These are phyloP conservation scores for Millerozyma miso DNA, from an alignment of 805 yeast species.

Conservation along the genomic window DNA sequence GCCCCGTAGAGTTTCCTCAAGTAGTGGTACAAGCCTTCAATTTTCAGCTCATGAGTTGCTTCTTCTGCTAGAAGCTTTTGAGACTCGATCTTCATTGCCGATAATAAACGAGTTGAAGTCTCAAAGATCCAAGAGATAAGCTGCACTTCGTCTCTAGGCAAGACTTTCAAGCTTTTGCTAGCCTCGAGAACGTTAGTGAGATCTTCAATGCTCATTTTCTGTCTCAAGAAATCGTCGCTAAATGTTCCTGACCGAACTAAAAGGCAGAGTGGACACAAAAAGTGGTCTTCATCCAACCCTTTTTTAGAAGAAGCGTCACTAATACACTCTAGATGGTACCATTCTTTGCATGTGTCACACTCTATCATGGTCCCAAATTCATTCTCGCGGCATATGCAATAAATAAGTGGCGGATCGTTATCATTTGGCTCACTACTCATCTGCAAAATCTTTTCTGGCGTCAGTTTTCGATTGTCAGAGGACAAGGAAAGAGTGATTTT, in stretches of 20 bases:
- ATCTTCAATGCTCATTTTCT: slow-evolving; percentile 4
- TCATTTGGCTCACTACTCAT: slow-evolving; percentile 11
- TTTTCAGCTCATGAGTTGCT: slow-evolving; percentile 7
- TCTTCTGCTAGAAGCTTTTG: slow-evolving; percentile 10
- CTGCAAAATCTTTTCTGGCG: slow-evolving; percentile 20
- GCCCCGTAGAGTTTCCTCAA: slow-evolving; percentile 30
- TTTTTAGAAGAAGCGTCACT: slow-evolving; percentile 1
- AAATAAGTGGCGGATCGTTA: slow-evolving; percentile 19
- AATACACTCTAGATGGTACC: slow-evolving; percentile 66
- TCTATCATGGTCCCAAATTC: slow-evolving; percentile 65
- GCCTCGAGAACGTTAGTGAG: slow-evolving; percentile 9
- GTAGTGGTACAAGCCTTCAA: slow-evolving; percentile 21
- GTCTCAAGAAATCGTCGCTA: slow-evolving; percentile 12
- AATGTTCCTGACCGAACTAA: slow-evolving; percentile 15
- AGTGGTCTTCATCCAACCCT: slow-evolving; percentile 18
- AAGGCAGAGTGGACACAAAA: slow-evolving; percentile 29
- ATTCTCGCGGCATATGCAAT: slow-evolving; percentile 59
- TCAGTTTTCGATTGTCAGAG: slow-evolving; percentile 22
- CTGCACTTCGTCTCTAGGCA: slow-evolving; percentile 18
- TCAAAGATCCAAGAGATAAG: slow-evolving; percentile 16
- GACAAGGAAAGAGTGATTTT: slow-evolving; percentile 21
- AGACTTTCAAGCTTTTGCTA: slow-evolving; percentile 13
- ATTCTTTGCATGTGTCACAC: slow-evolving; percentile 66
- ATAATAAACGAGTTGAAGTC: background rate
- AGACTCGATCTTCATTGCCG: slow-evolving; percentile 5